Percentiles rank a stretch among this genome's conserved stretches.
Conservation (phyloP, 163 green algal genomes). For the Scenedesmus sp. region DNA sequence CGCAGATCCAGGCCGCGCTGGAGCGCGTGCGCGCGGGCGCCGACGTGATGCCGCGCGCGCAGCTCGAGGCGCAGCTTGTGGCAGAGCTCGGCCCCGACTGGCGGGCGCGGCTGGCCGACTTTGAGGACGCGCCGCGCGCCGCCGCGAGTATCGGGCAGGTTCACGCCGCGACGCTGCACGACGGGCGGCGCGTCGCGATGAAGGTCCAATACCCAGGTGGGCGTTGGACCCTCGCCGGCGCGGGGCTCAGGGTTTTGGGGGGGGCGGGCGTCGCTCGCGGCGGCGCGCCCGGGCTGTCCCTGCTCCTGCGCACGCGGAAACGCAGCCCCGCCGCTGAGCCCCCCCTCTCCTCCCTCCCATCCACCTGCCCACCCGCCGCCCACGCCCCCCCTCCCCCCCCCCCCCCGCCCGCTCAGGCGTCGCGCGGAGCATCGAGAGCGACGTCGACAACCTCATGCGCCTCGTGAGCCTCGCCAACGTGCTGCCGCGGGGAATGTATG, state of each 20-base stretch:
- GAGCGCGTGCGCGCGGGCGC: conserved; percentile 90
- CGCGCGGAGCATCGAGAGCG: conserved; percentile 84
- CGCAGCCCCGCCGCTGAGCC: too few species aligned
- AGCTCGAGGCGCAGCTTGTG: conserved; percentile 88
- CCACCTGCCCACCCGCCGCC: too few species aligned
- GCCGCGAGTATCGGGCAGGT: conserved; percentile 97
- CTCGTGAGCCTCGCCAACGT: conserved; percentile 85
- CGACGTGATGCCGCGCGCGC: conserved; percentile 92
- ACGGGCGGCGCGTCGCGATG: conserved; percentile 81
- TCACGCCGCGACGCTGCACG: conserved; percentile 76
- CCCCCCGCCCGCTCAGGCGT: too few species aligned
- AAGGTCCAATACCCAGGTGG: conserved; percentile 93
- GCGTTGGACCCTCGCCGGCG: neutral
- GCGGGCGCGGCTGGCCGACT: conserved; percentile 65
- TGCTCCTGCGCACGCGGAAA: too few species aligned
- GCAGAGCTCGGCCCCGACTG: conserved; percentile 78
- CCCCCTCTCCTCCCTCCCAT: too few species aligned
- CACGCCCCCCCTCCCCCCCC: too few species aligned
- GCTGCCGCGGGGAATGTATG: conserved; percentile 88
- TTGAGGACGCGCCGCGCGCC: conserved; percentile 86
- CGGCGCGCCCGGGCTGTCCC: neutral
- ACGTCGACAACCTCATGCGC: conserved; percentile 96
- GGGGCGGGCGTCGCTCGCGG: neutral
- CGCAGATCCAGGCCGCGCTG: conserved; percentile 79
- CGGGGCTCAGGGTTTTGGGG: too few species aligned